Base-by-base conservation (phyloP, 2,329 filamentous ascomycete genomes). In the Aspergillus fructus region DNA sequence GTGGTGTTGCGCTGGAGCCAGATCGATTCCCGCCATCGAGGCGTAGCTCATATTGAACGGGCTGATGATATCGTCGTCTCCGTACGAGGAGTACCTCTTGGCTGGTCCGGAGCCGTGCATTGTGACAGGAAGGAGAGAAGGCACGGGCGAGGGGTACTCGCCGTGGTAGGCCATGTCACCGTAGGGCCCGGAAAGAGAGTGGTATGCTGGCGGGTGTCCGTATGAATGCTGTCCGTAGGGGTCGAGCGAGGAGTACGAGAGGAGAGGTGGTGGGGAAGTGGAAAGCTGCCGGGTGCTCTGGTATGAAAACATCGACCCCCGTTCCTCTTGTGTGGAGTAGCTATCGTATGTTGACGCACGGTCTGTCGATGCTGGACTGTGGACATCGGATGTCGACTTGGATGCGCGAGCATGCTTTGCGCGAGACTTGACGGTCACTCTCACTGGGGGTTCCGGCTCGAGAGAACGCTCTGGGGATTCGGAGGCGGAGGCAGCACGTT, bases 41-140 rank as follows among this genome's bases (percentile, higher is more conserved):
- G 82, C 81, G 68, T 85, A 87, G 71, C 81, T 84, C 74, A 85
- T 81, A 65, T 80, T 81, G 69, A 86, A 85, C 1, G 83, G 83
- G 67, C 80, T 83, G 55, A 84, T 79, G 54, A 83, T 79, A 49
- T 78, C 76, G 52, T 85, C 81, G 49, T 85, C 83, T 56, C 76
- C 75, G 67, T 82, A 81, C 64, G 66, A 63, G 58, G 79, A 75
- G 65, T 83, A 78, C 64, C 77, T 78, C 74, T 85, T 86, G 59
- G 78, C 73, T 39, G 76, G 74, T 55, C 72, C 75, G 30, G 75
- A 74, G 23, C 65, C 66, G 3, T 71, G 55, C 15, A 67, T 59
- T 49, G 79, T 73, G 57, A 79, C 76, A 3, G 80, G 79, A 30
- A 83, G 68, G 4, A 76, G 77, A 4, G 77, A 74, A 1, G 76